Percentiles rank a stretch among this genome's conserved stretches.
phyloP scores from a whole-genome alignment of 2,329 filamentous ascomycete species.

The Blumeriella jaapii region DNA sequence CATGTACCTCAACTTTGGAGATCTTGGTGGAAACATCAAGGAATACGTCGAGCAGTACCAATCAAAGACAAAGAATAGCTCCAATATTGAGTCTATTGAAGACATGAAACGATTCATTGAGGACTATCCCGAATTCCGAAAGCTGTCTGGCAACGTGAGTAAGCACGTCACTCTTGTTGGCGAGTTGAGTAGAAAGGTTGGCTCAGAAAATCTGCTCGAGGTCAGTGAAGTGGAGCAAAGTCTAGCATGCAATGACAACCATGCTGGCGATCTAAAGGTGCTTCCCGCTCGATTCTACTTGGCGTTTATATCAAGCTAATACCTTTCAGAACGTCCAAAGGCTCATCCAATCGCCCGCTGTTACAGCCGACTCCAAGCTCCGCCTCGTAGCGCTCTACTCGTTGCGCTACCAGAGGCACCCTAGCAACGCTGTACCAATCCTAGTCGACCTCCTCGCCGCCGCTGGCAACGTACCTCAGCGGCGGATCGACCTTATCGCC shows the following conservation, averaged over 20 bases:
- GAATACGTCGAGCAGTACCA: slow-evolving; percentile 98
- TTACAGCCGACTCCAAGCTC: slow-evolving; percentile 74
- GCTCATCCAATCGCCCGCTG: slow-evolving; percentile 68
- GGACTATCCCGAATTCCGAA: slow-evolving; percentile 95
- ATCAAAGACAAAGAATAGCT: slow-evolving; percentile 89
- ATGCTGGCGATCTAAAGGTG: slow-evolving; percentile 82
- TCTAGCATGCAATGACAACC: slow-evolving; percentile 92
- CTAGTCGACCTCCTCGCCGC: slow-evolving; percentile 78
- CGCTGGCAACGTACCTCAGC: slow-evolving; percentile 66
- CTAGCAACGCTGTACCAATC: slow-evolving; percentile 71
- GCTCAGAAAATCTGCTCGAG: slow-evolving; percentile 78
- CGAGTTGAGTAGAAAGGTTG: slow-evolving; percentile 80
- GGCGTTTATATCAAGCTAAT: slow-evolving; percentile 17
- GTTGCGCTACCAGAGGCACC: slow-evolving; percentile 78
- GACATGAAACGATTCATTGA: slow-evolving; percentile 99
- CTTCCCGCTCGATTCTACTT: slow-evolving; percentile 11
- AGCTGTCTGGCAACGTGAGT: slow-evolving; percentile 93
- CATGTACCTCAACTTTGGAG: slow-evolving; percentile 97
- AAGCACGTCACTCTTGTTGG: slow-evolving; percentile 96
- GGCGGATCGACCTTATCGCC: slow-evolving; percentile 66
- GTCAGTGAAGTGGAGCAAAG: slow-evolving; percentile 96
- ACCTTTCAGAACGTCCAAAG: slow-evolving; percentile 61
- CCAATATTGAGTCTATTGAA: slow-evolving; percentile 90
- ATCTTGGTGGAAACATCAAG: slow-evolving; percentile 91
- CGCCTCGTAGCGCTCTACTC: slow-evolving; percentile 90